Conservation (phyloP, 306 rosid species). For the peach (Prunus persica) region DNA sequence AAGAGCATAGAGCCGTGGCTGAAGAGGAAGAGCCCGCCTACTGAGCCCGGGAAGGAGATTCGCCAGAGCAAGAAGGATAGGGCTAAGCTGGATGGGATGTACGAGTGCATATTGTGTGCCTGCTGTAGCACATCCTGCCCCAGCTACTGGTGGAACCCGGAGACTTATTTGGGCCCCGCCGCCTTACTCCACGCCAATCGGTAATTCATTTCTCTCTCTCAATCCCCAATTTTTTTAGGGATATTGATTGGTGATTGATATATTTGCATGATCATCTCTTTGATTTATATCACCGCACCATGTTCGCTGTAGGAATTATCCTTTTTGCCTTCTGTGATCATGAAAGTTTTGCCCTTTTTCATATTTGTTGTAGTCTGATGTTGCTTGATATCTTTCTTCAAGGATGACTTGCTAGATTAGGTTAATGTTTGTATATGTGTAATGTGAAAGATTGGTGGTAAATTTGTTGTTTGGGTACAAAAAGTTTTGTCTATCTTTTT, state of each 20-base stretch:
- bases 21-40: conserved; percentile 76
- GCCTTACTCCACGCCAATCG: conserved; percentile 96
- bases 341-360: neutral
- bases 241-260: neutral
- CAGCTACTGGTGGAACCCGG: conserved; percentile 99
- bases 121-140: conserved; percentile 99
- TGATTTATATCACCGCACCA: neutral
- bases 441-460: neutral
- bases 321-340: neutral
- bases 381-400: neutral
- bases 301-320: too few species aligned
- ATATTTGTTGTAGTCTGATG: neutral
- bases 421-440: neutral
- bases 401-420: neutral
- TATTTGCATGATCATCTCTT: neutral
- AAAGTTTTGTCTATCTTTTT: neutral
- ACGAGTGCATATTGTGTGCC: conserved; percentile 92
- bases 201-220: conserved; percentile 27
- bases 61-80: conserved; percentile 85
- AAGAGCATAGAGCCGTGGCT: conserved; percentile 99
- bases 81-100: conserved; percentile 94
- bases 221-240: neutral
- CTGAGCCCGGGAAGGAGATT: conserved; percentile 63
- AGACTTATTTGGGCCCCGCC: conserved; percentile 92
- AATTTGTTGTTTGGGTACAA: neutral